Evolutionary conservation across 805 yeast species (phyloP).

Genomic region (Spencermartinsiella europaea): DNA sequence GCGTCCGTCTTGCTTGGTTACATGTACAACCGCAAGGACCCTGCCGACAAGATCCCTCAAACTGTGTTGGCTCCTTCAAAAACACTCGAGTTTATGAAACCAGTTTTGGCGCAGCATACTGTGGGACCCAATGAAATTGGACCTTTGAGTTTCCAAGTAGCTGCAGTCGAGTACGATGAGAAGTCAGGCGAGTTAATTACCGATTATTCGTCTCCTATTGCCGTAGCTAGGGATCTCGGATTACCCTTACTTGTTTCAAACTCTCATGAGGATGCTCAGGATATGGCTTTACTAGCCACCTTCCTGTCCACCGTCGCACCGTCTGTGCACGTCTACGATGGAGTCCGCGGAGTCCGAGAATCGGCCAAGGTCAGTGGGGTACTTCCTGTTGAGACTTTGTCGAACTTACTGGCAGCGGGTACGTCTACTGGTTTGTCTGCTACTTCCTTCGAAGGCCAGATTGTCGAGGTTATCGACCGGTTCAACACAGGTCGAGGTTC

Average conservation of each 20-base stretch:
- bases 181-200: constrained; percentile 48
- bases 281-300: constrained; percentile 57
- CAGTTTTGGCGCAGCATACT: constrained; percentile 40
- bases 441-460: constrained; percentile 7
- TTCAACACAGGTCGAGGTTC: constrained; percentile 55
- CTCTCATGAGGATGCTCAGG: constrained; percentile 58
- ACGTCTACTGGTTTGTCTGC: background rate
- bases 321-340: constrained; percentile 73
- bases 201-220: constrained; percentile 58
- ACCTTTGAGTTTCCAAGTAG: constrained; percentile 67
- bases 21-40: constrained; percentile 28
- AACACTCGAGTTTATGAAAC: constrained; percentile 63
- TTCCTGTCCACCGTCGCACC: constrained; percentile 58
- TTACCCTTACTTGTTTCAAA: constrained; percentile 69
- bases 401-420: constrained; percentile 14
- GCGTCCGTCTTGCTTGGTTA: constrained; percentile 76
- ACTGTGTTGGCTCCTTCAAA: constrained; percentile 59
- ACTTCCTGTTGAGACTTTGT: constrained; percentile 32
- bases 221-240: constrained; percentile 57
- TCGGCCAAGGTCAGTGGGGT: constrained; percentile 32
- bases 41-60: constrained; percentile 9
- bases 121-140: constrained; percentile 11
- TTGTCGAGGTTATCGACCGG: constrained; percentile 22
- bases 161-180: constrained; percentile 62
- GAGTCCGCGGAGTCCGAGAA: constrained; percentile 56